These are phyloP conservation scores for Phytophthora macrochlamydospora DNA, from an alignment of 352 stramenopile species.

Conservation along the genomic window DNA sequence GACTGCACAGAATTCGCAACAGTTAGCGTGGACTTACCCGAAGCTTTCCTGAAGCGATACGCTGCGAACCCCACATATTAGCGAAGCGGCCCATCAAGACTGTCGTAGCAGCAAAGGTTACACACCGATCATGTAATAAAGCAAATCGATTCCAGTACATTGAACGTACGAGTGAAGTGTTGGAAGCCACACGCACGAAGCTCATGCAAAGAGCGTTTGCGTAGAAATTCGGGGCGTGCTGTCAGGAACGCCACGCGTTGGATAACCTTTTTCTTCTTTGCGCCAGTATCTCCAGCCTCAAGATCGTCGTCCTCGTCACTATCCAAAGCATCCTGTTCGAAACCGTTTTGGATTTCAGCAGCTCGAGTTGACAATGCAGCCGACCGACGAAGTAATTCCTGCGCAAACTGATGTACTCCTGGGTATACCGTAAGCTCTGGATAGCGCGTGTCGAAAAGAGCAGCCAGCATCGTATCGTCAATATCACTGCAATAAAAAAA, in stretches of 20 bases:
- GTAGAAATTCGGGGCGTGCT: conserved; percentile 73
- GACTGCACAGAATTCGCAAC: neutral
- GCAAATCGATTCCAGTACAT: neutral
- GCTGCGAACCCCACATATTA: conserved; percentile 65
- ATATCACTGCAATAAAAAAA: conserved; percentile 56
- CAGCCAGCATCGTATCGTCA: conserved; percentile 79
- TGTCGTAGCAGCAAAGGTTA: conserved; percentile 12
- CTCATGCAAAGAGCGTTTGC: conserved; percentile 61
- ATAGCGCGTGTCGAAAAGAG: conserved; percentile 82
- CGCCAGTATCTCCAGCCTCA: conserved; percentile 10
- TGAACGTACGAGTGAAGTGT: conserved; percentile 71
- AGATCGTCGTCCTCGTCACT: conserved; percentile 35
- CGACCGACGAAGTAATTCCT: conserved; percentile 64
- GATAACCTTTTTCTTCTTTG: conserved; percentile 27
- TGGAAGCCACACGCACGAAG: conserved; percentile 72
- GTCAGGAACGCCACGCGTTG: conserved; percentile 80
- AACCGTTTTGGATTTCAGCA: conserved; percentile 24
- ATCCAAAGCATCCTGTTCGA: conserved; percentile 27
- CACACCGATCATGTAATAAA: neutral
- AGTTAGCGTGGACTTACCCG: conserved; percentile 33
- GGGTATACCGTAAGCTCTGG: conserved; percentile 84
- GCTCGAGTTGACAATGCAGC: conserved; percentile 22
- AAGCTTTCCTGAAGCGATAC: conserved; percentile 75
- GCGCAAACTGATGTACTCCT: conserved; percentile 82
- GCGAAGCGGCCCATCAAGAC: conserved; percentile 77